Conservation (phyloP, 176 grass and related monocot species). For the Carex parvula region DNA sequence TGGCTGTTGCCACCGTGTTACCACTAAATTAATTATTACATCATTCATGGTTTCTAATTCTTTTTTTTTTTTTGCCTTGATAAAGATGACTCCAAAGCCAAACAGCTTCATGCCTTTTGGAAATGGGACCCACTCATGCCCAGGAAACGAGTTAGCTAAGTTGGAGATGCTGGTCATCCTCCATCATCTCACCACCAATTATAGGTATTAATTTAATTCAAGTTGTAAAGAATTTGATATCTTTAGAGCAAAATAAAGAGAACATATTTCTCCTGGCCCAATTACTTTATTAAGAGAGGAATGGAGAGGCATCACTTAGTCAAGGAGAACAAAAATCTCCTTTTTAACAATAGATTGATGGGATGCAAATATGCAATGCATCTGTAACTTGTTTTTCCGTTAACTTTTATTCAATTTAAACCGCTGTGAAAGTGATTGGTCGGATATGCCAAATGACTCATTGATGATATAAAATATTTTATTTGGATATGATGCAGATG, state of each 20-base stretch:
- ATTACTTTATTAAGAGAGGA: neutral
- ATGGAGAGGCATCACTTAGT: neutral
- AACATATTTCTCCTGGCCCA: constrained; percentile 1
- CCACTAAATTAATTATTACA: neutral
- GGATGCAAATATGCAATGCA: constrained; percentile 20
- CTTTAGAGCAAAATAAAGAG: neutral
- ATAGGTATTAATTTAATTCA: constrained; percentile 34
- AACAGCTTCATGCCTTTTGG: constrained; percentile 99
- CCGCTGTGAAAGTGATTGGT: neutral
- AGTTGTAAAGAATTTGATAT: neutral
- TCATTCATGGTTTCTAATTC: neutral
- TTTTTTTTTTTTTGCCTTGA: neutral
- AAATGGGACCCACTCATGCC: constrained; percentile 95
- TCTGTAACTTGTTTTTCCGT: neutral
- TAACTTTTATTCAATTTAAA: neutral
- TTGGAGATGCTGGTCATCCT: constrained; percentile 95
- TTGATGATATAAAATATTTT: neutral
- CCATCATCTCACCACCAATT: constrained; percentile 90
- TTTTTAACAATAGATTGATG: constrained; percentile 8
- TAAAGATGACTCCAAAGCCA: constrained; percentile 79
- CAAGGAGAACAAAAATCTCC: constrained; percentile 16
- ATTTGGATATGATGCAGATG: constrained; percentile 33
- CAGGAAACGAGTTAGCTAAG: constrained; percentile 96
- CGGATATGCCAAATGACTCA: neutral
- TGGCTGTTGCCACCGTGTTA: neutral